phyloP scores from a whole-genome alignment of 139 green algal species.

The Chlorella ohadii region DNA sequence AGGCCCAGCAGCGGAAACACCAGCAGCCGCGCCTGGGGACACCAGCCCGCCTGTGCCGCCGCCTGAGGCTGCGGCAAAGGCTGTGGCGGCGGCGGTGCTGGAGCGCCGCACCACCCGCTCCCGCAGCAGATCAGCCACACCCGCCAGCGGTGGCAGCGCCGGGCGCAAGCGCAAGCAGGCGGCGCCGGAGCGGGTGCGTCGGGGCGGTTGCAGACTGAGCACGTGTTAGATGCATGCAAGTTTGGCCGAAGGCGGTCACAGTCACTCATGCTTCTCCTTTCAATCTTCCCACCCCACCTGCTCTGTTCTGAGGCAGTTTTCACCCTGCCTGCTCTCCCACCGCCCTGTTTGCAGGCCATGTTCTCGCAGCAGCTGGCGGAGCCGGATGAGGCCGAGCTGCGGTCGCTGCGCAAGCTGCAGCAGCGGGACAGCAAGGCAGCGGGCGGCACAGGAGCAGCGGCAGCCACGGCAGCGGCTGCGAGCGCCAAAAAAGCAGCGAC shows the following conservation, averaged over 20 bases:
- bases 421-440: not conserved
- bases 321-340: too few species aligned
- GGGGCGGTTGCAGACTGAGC: too few species aligned
- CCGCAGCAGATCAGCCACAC: not conserved
- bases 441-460: not conserved
- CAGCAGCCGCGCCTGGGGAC: not conserved
- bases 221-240: too few species aligned
- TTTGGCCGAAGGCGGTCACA: too few species aligned
- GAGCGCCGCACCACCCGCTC: not conserved
- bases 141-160: constrained; percentile 1
- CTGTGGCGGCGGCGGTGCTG: not conserved
- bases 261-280: too few species aligned
- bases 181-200: not conserved
- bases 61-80: not conserved
- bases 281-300: too few species aligned
- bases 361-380: constrained; percentile 1
- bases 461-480: not conserved
- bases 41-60: not conserved
- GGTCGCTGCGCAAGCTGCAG: not conserved
- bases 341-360: not conserved
- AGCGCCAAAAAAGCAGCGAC: not conserved
- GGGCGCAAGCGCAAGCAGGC: constrained; percentile 10
- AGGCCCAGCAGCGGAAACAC: not conserved
- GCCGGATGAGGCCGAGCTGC: not conserved
- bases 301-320: too few species aligned